Evolutionary conservation across 1,139 yeast genomes (phyloP), one percentile per base, ranked within the genome.

Genomic region (Hansenula anomala): DNA sequence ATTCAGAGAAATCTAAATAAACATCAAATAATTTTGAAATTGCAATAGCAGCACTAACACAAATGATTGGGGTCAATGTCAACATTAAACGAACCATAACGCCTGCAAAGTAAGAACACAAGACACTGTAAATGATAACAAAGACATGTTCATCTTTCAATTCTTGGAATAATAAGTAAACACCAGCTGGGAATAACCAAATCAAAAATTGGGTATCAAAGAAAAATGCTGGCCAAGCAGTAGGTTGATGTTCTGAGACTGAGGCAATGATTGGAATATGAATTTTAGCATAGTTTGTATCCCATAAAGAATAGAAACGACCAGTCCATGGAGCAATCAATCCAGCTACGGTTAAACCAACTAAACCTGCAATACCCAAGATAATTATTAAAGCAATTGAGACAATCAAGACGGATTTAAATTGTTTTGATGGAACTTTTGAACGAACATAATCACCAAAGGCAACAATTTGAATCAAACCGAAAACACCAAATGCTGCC

Each of bases 291-390:
- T 94, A 94, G 60, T 77, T 85, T 5, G 98, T 92, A 62, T 94
- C 98, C 98, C 98, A 94, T 51, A 94, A 70, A 6, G 97, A 90
- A 67, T 94, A 94, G 71, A 94, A 94, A 64, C 99, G 84, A 49
- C 99, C 99, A 18, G 97, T 89, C 98, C 98, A 94, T 41, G 99
- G 99, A 33, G 98, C 97, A 63, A 94, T 92, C 64, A 84, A 80
- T 15, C 97, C 98, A 43, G 89, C 69, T 46, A 88, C 84, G 14
- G 98, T 92, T 55, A 94, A 79, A 9, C 75, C 79, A 39, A 87
- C 74, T 43, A 94, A 72, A 15, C 83, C 95, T 12, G 73, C 71
- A 38, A 88, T 59, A 39, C 96, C 95, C 29, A 85, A 52, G 12
- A 66, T 56, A 30, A 79, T 67, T 42, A 88, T 71, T 23, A 76